Conservation (phyloP, 352 stramenopile genomes). For the Pythium guiyangense region DNA sequence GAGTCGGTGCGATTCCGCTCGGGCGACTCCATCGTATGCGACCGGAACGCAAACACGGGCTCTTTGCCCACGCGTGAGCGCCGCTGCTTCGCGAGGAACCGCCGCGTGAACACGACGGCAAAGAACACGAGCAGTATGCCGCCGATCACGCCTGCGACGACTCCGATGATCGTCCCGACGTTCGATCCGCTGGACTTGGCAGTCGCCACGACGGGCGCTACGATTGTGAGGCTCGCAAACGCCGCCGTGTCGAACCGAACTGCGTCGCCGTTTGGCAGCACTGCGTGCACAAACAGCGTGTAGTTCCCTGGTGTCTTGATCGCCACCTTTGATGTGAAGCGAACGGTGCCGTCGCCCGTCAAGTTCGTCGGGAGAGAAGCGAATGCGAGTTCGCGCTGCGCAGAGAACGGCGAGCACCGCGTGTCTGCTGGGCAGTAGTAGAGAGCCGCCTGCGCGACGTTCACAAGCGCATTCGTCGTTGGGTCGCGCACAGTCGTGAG, state of each 20-base stretch:
- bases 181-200: constrained; percentile 20
- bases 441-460: constrained; percentile 31
- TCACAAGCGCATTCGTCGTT: constrained; percentile 22
- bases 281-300: constrained; percentile 36
- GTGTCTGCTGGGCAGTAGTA: constrained; percentile 33
- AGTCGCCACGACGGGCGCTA: constrained; percentile 6
- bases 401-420: constrained; percentile 39
- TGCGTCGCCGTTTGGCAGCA: constrained; percentile 40
- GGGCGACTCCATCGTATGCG: constrained; percentile 23
- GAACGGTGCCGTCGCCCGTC: constrained; percentile 12
- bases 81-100: constrained; percentile 13
- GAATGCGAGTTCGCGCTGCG: constrained; percentile 27
- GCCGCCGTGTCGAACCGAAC: constrained; percentile 37
- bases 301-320: constrained; percentile 39
- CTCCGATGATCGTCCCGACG: constrained; percentile 25
- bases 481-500: constrained; percentile 33
- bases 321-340: constrained; percentile 22
- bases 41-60: constrained; percentile 37
- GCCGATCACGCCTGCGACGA: constrained; percentile 25
- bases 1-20: constrained; percentile 36
- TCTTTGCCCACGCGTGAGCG: constrained; percentile 14
- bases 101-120: constrained; percentile 16
- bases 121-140: constrained; percentile 27
- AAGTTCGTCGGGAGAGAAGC: constrained; percentile 30
- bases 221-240: constrained; percentile 31